Conservation (phyloP, 1,284 basidiomycete genomes). For the Entoloma clypeatum region DNA sequence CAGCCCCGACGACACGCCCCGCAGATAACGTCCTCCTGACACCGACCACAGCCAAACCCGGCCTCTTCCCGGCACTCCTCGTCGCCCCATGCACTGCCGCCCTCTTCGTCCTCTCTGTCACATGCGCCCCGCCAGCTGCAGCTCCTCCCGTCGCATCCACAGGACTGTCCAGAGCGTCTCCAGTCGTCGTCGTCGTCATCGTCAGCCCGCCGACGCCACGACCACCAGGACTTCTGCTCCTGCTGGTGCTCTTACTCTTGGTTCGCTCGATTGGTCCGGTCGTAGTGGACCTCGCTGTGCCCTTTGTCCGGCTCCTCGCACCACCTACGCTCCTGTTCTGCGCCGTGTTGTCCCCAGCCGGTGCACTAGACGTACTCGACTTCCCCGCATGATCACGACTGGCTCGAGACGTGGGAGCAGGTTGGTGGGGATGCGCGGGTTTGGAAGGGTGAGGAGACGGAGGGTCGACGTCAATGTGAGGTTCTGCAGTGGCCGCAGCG, state of each 20-base stretch:
- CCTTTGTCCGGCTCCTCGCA: neutral
- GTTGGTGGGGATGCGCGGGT: no score
- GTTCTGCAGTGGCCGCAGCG: no score
- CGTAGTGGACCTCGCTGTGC: neutral
- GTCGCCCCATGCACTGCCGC: no score
- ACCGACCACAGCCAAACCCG: slow-evolving; percentile 1
- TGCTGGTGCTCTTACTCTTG: slow-evolving; percentile 15
- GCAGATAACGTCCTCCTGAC: slow-evolving; percentile 5
- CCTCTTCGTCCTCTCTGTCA: slow-evolving; percentile 4
- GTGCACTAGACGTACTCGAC: no score
- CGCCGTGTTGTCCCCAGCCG: no score
- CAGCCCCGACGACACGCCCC: slow-evolving; percentile 6
- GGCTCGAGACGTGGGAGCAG: no score
- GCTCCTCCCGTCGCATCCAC: no score
- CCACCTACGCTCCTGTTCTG: neutral
- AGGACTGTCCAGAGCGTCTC: no score
- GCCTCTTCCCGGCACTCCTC: slow-evolving; percentile 8
- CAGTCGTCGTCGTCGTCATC: no score
- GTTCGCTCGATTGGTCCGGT: neutral
- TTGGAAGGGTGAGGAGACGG: no score
- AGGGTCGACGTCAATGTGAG: no score
- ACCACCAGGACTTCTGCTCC: slow-evolving; percentile 18
- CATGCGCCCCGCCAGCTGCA: neutral
- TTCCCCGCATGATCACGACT: no score
- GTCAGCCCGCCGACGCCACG: slow-evolving; percentile 12